A percentile compares a stretch with the other conserved stretches of the same genome.
These are phyloP conservation scores for Crepidotus variabilis DNA, from an alignment of 768 basidiomycete species.

Conservation along the genomic window DNA sequence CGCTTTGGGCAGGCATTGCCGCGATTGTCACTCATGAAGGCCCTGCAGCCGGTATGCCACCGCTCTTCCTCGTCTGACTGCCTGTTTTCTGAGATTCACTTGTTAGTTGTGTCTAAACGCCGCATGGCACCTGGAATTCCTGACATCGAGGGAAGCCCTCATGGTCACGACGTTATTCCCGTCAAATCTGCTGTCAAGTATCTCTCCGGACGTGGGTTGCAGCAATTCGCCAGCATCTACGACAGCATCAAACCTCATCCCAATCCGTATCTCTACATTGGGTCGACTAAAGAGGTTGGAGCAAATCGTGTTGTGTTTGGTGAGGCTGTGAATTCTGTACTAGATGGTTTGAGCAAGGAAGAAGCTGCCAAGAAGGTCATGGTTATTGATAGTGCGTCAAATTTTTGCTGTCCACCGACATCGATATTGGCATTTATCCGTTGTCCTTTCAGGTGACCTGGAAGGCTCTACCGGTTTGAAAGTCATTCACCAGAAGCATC, in stretches of 20 bases:
- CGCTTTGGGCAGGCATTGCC: constrained; percentile 66
- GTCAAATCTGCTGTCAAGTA: constrained; percentile 78
- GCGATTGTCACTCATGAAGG: constrained; percentile 58
- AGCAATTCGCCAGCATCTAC: constrained; percentile 51
- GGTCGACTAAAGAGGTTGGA: constrained; percentile 68
- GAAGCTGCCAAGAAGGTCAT: constrained; percentile 77
- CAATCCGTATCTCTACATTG: constrained; percentile 59
- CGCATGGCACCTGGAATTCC: constrained; percentile 65
- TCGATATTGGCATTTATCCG: constrained; percentile 8
- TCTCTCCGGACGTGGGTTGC: constrained; percentile 60
- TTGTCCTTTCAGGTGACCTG: constrained; percentile 52
- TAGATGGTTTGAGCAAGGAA: constrained; percentile 72
- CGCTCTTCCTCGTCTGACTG: neutral
- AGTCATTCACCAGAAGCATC: constrained; percentile 85
- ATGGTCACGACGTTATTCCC: constrained; percentile 85
- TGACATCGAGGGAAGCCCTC: constrained; percentile 73
- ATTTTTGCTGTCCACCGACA: neutral
- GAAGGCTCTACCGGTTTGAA: constrained; percentile 90
- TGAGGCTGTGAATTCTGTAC: constrained; percentile 75
- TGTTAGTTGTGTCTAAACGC: constrained; percentile 64
- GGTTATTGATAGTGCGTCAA: constrained; percentile 78
- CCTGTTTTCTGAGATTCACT: neutral
- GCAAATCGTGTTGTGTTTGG: constrained; percentile 85
- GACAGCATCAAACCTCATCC: constrained; percentile 57
- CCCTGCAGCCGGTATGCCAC: constrained; percentile 64